phyloP scores from a whole-genome alignment of 2,329 filamentous ascomycete species.

The Neofusicoccum kwambonambiense region DNA sequence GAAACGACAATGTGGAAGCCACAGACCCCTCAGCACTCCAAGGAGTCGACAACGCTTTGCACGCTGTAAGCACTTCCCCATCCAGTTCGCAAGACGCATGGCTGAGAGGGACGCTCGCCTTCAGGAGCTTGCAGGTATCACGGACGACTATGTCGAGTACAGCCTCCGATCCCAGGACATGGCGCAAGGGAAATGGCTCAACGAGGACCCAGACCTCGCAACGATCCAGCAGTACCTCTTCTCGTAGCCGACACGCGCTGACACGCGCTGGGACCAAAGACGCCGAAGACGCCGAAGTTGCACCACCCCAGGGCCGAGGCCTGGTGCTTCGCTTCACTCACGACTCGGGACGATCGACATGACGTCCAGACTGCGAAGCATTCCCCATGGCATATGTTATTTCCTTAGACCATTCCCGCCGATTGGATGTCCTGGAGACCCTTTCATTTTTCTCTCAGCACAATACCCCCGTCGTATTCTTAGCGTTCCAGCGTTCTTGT shows the following conservation, averaged over 20 bases:
- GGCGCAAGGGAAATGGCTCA: slow-evolving; percentile 60
- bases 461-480: slow-evolving; percentile 11
- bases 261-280: neutral
- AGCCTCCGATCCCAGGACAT: slow-evolving; percentile 56
- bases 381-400: neutral
- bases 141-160: slow-evolving; percentile 56
- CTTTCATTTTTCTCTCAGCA: slow-evolving; percentile 1
- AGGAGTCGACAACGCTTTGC: slow-evolving; percentile 48
- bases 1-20: slow-evolving; percentile 44
- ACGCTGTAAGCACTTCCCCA: slow-evolving; percentile 41
- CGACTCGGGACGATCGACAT: slow-evolving; percentile 7
- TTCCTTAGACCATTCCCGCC: slow-evolving; percentile 3
- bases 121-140: slow-evolving; percentile 58
- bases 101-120: neutral
- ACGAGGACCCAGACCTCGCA: slow-evolving; percentile 58
- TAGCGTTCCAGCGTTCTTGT: slow-evolving; percentile 9
- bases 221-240: slow-evolving; percentile 41
- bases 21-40: slow-evolving; percentile 47
- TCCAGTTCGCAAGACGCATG: neutral
- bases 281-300: neutral
- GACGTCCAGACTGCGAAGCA: neutral
- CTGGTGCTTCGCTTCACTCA: neutral
- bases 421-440: slow-evolving; percentile 8
- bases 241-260: neutral
- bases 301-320: neutral